Evolutionary conservation across 2,329 filamentous ascomycete species (phyloP), one percentile per base, ranked within the genome.

Genomic region (Colletotrichum tamarilloi): DNA sequence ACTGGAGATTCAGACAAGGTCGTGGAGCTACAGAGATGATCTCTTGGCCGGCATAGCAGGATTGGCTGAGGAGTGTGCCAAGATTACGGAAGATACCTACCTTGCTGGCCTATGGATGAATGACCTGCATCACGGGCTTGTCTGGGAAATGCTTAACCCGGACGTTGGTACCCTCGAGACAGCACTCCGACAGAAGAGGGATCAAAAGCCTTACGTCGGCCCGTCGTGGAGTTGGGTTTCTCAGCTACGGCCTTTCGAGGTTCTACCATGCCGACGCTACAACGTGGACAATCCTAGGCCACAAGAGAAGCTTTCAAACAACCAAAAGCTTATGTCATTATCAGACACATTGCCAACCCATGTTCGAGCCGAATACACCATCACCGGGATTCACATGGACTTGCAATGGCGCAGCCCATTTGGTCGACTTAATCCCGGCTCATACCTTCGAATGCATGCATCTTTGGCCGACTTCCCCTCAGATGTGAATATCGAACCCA

Each of bases 181-280:
- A 26, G 8, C 28, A 2, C 53, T 62, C 1, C 5, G 4, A 2
- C 28, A 16, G 4, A 38, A 52, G 16, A 28, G 14, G 12, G 1
- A 30, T 3, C 14, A 42, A 1, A 1, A n/a, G 5, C 57, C 65
- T 8, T 68, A 68, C 30, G 22, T 68, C 4, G 65, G 56, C 3
- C 65, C 65, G 16, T 62, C 65, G 4, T 55, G 65, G 65, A 68
- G 65, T 28, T 68, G 65, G 65, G 57, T 57, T 5, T 68, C 65
- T 26, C 65, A 32, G 3, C 35, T 30, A 14, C 60, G 46, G 19
- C 22, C 14, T 1, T 24, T 53, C 16, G 65, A 68, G 30, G 7
- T 46, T 4, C 12, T 67, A 5, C 55, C 64, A 1, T 12, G 9
- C 9, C 64, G 64, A 4, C 28, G 52, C 7, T 67, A 52, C 26